A percentile compares a stretch with the other conserved stretches of the same genome.
These are phyloP conservation scores for Mucor piriformis DNA, from an alignment of 371 early-diverging fungal species.

Conservation along the genomic window DNA sequence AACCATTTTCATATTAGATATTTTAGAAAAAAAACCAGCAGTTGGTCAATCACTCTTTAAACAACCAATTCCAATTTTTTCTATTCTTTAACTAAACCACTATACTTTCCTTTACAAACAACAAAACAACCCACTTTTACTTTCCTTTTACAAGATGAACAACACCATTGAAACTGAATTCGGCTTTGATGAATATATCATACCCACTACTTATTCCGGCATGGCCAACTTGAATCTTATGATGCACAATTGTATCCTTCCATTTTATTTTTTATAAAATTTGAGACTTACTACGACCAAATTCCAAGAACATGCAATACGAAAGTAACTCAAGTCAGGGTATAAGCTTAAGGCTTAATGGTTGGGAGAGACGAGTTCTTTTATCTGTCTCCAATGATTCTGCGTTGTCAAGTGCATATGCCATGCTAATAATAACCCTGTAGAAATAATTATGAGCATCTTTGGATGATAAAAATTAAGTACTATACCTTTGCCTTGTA, in stretches of 20 bases:
- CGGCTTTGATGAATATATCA: constrained; percentile 55
- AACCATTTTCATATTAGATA: neutral
- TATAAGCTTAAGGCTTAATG: no score
- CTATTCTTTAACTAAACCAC: neutral
- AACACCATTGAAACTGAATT: constrained; percentile 40
- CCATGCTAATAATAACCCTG: no score
- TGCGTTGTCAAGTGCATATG: no score
- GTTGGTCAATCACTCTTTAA: constrained; percentile 28
- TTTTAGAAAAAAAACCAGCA: constrained; percentile 1
- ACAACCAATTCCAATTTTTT: neutral
- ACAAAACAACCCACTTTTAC: constrained; percentile 1
- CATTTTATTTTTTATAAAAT: no score
- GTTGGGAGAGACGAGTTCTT: no score
- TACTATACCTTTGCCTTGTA: no score
- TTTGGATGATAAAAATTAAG: no score
- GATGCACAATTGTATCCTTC: constrained; percentile 48
- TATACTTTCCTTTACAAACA: constrained; percentile 24
- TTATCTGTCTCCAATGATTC: no score
- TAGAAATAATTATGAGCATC: no score
- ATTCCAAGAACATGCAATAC: no score
- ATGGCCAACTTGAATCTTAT: constrained; percentile 39
- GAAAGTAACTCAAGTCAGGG: no score
- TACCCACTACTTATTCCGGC: constrained; percentile 42
- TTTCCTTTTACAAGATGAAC: constrained; percentile 21
- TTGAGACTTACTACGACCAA: no score